Conservation (phyloP, 1,284 basidiomycete genomes). For the Termitomyces sp. region DNA sequence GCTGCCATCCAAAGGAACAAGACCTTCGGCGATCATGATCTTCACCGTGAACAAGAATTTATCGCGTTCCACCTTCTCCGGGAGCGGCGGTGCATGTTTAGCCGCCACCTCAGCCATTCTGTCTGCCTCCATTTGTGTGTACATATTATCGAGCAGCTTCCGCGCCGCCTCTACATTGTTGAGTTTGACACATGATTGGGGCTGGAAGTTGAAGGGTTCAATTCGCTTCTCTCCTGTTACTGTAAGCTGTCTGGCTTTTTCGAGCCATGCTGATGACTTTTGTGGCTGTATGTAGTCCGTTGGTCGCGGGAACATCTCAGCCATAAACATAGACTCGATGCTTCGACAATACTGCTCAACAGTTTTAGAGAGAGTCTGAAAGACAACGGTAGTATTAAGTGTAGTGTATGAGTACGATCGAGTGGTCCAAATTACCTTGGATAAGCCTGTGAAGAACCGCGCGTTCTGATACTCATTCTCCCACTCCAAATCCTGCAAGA, state of each 20-base stretch:
- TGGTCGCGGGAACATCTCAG: slow-evolving; percentile 90
- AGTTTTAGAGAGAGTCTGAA: slow-evolving; percentile 84
- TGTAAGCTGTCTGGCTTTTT: slow-evolving; percentile 82
- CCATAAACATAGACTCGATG: slow-evolving; percentile 86
- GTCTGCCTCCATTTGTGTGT: slow-evolving; percentile 89
- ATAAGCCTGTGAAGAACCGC: slow-evolving; percentile 81
- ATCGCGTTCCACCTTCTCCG: slow-evolving; percentile 58
- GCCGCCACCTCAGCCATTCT: slow-evolving; percentile 69
- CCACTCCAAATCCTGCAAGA: slow-evolving; percentile 90
- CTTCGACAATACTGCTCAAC: slow-evolving; percentile 89
- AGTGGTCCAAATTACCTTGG: slow-evolving; percentile 54
- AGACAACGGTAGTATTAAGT: not conserved
- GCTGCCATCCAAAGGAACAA: slow-evolving; percentile 69
- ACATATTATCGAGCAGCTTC: slow-evolving; percentile 88
- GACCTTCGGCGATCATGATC: slow-evolving; percentile 83
- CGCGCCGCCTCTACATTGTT: slow-evolving; percentile 97
- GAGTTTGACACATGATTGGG: slow-evolving; percentile 93
- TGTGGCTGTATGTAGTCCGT: slow-evolving; percentile 70
- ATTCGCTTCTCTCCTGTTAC: slow-evolving; percentile 83
- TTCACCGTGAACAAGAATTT: slow-evolving; percentile 93
- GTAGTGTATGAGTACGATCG: not conserved
- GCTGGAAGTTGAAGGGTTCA: slow-evolving; percentile 91
- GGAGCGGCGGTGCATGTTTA: slow-evolving; percentile 60
- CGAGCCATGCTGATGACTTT: slow-evolving; percentile 92
- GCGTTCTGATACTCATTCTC: slow-evolving; percentile 87